Percentiles rank a stretch among this genome's conserved stretches.
Evolutionary conservation across 768 basidiomycete species (phyloP).

Genomic region (Pleurotus salmoneostramineus): DNA sequence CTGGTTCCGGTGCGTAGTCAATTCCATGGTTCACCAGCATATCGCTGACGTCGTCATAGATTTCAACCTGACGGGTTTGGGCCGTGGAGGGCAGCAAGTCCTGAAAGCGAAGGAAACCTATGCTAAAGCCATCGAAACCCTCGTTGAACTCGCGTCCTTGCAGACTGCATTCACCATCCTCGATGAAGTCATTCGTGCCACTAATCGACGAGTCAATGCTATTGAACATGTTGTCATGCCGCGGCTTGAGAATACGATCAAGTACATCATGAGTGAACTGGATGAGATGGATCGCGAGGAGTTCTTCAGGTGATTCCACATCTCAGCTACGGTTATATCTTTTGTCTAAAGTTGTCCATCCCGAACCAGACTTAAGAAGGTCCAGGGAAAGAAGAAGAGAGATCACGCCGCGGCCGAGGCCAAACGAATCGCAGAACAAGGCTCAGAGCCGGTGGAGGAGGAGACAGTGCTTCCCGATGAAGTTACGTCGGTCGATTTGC

Average conservation of each 20-base stretch:
- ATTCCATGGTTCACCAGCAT: neutral
- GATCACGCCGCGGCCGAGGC: constrained; percentile 50
- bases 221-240: constrained; percentile 98
- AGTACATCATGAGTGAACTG: constrained; percentile 94
- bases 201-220: constrained; percentile 97
- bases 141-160: constrained; percentile 94
- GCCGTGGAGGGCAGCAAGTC: constrained; percentile 95
- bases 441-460: constrained; percentile 13
- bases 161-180: constrained; percentile 98
- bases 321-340: neutral
- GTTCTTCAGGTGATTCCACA: constrained; percentile 69
- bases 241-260: constrained; percentile 93
- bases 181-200: constrained; percentile 99
- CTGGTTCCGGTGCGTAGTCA: constrained; percentile 64
- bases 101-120: constrained; percentile 95
- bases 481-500: constrained; percentile 37
- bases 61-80: constrained; percentile 95
- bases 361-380: constrained; percentile 79
- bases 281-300: constrained; percentile 99
- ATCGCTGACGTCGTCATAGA: constrained; percentile 41
- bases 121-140: constrained; percentile 93
- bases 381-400: constrained; percentile 95
- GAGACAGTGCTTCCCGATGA: neutral
- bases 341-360: neutral
- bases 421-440: constrained; percentile 15